Evolutionary conservation across 345 rosid species (phyloP).

Genomic region (Hypericum perforatum): DNA sequence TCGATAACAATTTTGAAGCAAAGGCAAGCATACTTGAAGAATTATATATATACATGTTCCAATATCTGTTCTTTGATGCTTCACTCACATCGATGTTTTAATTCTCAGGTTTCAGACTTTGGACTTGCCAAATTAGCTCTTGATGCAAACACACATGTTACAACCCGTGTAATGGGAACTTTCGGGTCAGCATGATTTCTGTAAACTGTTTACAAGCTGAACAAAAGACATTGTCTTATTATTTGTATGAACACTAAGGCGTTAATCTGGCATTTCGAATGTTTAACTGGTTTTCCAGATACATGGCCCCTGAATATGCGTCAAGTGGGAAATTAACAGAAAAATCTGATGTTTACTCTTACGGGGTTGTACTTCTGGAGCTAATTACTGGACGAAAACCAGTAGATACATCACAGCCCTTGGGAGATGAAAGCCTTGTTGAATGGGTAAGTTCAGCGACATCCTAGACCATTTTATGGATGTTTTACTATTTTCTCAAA

Average conservation of each 20-base stretch:
- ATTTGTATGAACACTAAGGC: too few relatives aligned
- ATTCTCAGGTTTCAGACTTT: conserved; percentile 81
- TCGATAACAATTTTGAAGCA: conserved; percentile 80
- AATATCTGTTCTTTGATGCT: conserved; percentile 9
- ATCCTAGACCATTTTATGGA: too few relatives aligned
- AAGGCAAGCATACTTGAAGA: conserved; percentile 32
- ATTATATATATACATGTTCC: neutral
- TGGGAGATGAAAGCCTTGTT: conserved; percentile 95
- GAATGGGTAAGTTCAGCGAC: conserved; percentile 67
- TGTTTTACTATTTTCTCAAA: too few relatives aligned
- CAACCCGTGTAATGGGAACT: conserved; percentile 97
- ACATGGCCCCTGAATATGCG: conserved; percentile 99
- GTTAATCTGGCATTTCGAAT: neutral
- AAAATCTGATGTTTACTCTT: conserved; percentile 91
- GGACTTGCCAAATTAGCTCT: conserved; percentile 86
- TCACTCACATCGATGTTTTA: conserved; percentile 15
- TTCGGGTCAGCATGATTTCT: conserved; percentile 53
- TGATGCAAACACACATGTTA: conserved; percentile 74
- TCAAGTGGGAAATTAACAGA: conserved; percentile 90
- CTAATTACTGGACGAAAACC: conserved; percentile 92
- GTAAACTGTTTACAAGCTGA: conserved; percentile 1
- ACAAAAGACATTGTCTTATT: too few relatives aligned
- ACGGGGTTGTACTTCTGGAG: conserved; percentile 90
- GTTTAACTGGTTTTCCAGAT: conserved; percentile 36
- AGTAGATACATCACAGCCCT: conserved; percentile 73